phyloP scores from a whole-genome alignment of 768 basidiomycete species.

The Lentinula guzmanii region DNA sequence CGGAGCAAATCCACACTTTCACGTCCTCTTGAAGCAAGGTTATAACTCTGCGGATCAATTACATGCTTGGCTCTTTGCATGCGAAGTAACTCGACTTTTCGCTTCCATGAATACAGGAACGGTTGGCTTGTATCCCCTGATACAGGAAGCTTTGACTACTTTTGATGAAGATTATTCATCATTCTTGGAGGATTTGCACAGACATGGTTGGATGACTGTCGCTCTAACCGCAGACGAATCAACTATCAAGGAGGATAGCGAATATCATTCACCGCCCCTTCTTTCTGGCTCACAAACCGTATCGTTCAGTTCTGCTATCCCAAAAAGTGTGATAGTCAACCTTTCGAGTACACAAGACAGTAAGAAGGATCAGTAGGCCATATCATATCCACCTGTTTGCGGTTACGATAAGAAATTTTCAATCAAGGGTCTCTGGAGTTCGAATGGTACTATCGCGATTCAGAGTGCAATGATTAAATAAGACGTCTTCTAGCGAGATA shows the following conservation, averaged over 20 bases:
- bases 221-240: not conserved
- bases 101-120: conserved; percentile 5
- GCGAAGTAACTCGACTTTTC: conserved; percentile 25
- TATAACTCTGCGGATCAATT: conserved; percentile 43
- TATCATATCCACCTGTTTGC: not conserved
- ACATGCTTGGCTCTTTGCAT: conserved; percentile 48
- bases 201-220: not conserved
- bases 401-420: too few species aligned
- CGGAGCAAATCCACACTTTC: conserved; percentile 19
- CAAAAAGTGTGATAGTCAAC: not conserved
- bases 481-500: too few species aligned
- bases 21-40: conserved; percentile 46
- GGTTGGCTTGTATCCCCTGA: not conserved
- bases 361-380: not conserved
- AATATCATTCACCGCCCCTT: not conserved
- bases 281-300: not conserved
- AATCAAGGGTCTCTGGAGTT: too few species aligned
- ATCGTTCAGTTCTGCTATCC: not conserved
- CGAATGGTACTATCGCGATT: too few species aligned
- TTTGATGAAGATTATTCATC: not conserved
- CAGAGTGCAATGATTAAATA: too few species aligned
- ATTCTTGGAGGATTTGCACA: not conserved
- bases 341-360: not conserved
- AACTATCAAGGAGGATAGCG: not conserved
- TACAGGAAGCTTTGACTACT: not conserved